Evolutionary conservation across 495 filamentous ascomycete genomes (phyloP), one percentile per base, ranked within the genome.

Genomic region (Tuber indicum): DNA sequence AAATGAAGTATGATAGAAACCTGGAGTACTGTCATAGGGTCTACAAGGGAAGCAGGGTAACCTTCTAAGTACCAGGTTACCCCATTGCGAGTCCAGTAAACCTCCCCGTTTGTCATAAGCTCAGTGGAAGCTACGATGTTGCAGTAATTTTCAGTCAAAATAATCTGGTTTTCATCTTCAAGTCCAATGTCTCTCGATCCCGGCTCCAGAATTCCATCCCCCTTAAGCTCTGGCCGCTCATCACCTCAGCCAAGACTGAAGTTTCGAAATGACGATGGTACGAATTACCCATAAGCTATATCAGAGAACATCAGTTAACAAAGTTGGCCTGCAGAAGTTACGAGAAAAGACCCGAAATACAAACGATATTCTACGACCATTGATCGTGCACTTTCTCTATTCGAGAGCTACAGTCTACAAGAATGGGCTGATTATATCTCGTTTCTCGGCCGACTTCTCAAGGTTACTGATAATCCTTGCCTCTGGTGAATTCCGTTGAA

Each of bases 401-500:
- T 98, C 85, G 96, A 99, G 85, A 94, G 91, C 36, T 77, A 82
- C 52, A 90, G 93, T 72, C 87, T 97, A 78, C 93, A 98, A 85
- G 96, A 98, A 89, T 99, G 96, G 96, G 95, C 96, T 47, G 96
- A 99, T 84, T 99, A 99, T 83, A 98, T 99, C 83, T 97, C 95
- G 16, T 98, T 98, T 84, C 87, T 99, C 46, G 94, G 91, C 81
- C 91, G 96, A 47, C 87, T 99, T 41, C 86, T 98, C 74, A 99
- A 98, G 90, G 94, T 95, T 81, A 77, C 74, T 66, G 14, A 66
- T 66, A 75, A 10, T 47, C 12, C n/a, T 26, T 26, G 45, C 49
- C 14, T 62, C 66, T 1, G 16, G 36, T 71, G 69, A 79, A 75
- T 46, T 39, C 72, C 36, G 36, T 6, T 72, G n/a, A 58, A 21